Evolutionary conservation across 2,329 filamentous ascomycete species (phyloP), one percentile per base, ranked within the genome.

Genomic region (Orbilia blumenaviensis): DNA sequence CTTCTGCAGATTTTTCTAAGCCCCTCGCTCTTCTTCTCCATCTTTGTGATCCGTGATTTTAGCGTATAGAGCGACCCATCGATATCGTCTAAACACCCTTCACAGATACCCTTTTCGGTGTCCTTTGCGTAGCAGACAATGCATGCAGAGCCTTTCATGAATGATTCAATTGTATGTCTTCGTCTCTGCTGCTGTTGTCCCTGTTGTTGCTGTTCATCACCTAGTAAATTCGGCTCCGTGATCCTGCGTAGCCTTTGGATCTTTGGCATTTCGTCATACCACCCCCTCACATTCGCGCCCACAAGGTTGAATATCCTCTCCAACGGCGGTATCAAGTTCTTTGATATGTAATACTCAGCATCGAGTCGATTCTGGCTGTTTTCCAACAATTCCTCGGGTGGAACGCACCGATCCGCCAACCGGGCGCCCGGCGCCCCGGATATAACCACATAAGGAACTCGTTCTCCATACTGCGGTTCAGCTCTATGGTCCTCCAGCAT

Each of bases 231-330:
- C 80, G 77, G 81, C 80, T 7, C 81, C 81, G 71, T 87, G 86
- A 92, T 83, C 66, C 87, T 88, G 27, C 90, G 87, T 50, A 94
- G 88, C 7, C 91, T 89, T 81, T 93, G 91, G 18, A 95, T 86
- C 82, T 96, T 97, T 50, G 94, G 94, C 93, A 98, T 96, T 83
- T 97, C 93, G 78, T 97, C 93, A 81, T 93, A 98, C 95, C 95
- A 99, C 73, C 89, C 87, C 16, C 92, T 86, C 0, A 98, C 92
- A 81, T 95, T 96, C 32, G 93, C 95, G 5, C 95, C 95, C 1
- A 98, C 92, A 1, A 99, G 89, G 81, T 95, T 97, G 85, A 99
- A 97, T 78, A 99, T 97, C 27, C 95, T 90, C 83, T 98, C 94
- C 0, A 99, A 87, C 0, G 95, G 95, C 4, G 95, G 95, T 58